Evolutionary conservation across 306 rosid species (phyloP).

Genomic region (Cicer cuneatum): DNA sequence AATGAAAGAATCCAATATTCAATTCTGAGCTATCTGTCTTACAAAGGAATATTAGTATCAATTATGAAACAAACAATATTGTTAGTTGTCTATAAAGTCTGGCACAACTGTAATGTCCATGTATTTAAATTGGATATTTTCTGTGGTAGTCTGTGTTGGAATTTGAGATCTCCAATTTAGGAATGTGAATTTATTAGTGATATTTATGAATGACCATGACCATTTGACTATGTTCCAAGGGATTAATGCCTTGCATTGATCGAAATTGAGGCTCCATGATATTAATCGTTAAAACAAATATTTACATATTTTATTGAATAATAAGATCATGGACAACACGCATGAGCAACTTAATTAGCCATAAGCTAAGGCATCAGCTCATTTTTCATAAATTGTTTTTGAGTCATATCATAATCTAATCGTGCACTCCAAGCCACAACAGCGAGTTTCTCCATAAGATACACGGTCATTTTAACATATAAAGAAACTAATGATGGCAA

Average conservation of each 20-base stretch:
- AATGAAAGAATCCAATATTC: conserved; percentile 1
- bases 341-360: conserved; percentile 29
- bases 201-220: too few species aligned
- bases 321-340: conserved; percentile 40
- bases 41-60: background rate
- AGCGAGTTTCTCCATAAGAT: background rate
- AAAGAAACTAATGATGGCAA: conserved; percentile 6
- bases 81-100: too few species aligned
- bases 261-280: background rate
- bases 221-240: background rate
- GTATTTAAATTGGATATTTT: too few species aligned
- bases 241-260: background rate
- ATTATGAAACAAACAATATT: background rate
- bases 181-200: too few species aligned
- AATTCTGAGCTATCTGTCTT: background rate
- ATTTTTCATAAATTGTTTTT: background rate
- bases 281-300: background rate
- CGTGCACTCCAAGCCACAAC: conserved; percentile 41
- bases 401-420: background rate
- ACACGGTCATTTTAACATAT: background rate
- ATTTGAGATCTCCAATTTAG: too few species aligned
- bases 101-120: too few species aligned
- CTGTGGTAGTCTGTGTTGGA: rapidly evolving
- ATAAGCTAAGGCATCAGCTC: conserved; percentile 1
- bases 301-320: background rate